Conservation (phyloP, 2,329 filamentous ascomycete genomes). For the Corniculantispora saksenae region DNA sequence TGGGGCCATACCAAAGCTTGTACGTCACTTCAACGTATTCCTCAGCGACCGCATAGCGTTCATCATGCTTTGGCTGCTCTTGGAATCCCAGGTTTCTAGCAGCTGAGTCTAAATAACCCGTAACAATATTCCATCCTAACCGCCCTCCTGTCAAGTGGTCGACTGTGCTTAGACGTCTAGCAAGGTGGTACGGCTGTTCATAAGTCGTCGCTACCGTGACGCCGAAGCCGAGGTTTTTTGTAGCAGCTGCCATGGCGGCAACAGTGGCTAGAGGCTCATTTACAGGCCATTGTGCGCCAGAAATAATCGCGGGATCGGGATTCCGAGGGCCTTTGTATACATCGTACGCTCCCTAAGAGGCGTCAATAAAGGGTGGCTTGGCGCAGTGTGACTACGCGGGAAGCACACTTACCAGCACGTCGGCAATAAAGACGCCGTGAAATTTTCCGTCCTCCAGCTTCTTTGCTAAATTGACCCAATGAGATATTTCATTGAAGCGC, state of each 20-base stretch:
- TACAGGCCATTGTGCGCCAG: conserved; percentile 70
- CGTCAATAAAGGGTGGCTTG: not conserved
- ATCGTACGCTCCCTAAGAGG: conserved; percentile 59
- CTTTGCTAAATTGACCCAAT: conserved; percentile 60
- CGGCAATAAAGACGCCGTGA: conserved; percentile 67
- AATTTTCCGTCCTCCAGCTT: conserved; percentile 51
- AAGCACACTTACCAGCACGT: conserved; percentile 44
- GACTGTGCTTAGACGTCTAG: conserved; percentile 63
- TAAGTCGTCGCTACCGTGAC: conserved; percentile 69
- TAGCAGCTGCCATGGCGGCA: conserved; percentile 67
- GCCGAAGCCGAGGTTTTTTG: conserved; percentile 67
- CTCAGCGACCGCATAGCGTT: conserved; percentile 60
- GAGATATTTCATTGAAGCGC: conserved; percentile 59
- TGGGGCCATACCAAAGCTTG: conserved; percentile 53
- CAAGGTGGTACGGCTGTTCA: conserved; percentile 68
- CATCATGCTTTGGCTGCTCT: conserved; percentile 50
- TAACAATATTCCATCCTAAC: conserved; percentile 57
- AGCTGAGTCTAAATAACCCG: conserved; percentile 67
- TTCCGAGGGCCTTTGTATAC: conserved; percentile 61
- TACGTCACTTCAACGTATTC: conserved; percentile 61
- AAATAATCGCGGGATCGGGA: conserved; percentile 56
- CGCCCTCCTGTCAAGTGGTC: conserved; percentile 68
- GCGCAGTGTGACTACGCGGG: not conserved
- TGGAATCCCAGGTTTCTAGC: conserved; percentile 62
- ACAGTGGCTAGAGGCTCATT: conserved; percentile 65